phyloP scores from a whole-genome alignment of 306 rosid genomes.

The Potentilla sterilis region DNA sequence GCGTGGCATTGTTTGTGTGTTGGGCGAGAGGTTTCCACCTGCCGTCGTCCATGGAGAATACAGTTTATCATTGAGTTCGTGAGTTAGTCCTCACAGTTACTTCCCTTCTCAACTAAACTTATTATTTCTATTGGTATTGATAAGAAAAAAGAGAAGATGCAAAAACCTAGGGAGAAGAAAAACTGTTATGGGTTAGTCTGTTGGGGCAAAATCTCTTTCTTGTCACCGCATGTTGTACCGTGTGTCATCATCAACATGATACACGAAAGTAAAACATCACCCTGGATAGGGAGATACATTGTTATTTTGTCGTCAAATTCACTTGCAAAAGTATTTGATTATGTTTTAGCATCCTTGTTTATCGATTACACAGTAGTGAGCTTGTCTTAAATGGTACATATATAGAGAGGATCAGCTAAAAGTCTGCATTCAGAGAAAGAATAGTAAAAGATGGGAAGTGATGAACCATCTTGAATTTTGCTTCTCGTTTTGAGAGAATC shows the following conservation, averaged over 20 bases:
- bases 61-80: slow-evolving; percentile 23
- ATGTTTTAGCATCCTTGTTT: neutral
- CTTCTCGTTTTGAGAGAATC: neutral
- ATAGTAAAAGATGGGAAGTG: neutral
- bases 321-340: slow-evolving; percentile 8
- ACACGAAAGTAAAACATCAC: slow-evolving; percentile 6
- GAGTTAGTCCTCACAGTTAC: slow-evolving; percentile 14
- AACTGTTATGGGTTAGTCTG: neutral
- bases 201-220: slow-evolving; percentile 9
- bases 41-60: slow-evolving; percentile 1
- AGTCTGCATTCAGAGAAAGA: neutral
- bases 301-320: slow-evolving; percentile 28
- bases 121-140: slow-evolving; percentile 9
- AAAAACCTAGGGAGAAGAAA: neutral
- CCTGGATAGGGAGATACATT: slow-evolving; percentile 25
- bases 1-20: neutral
- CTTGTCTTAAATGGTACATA: neutral
- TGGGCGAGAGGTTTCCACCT: neutral
- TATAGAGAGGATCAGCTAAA: neutral
- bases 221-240: slow-evolving; percentile 12
- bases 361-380: neutral
- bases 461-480: neutral
- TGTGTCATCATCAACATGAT: slow-evolving; percentile 28
- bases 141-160: neutral
- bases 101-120: neutral